These are phyloP conservation scores for Cystobasidium tubakii DNA, from an alignment of 768 basidiomycete species.

Conservation along the genomic window DNA sequence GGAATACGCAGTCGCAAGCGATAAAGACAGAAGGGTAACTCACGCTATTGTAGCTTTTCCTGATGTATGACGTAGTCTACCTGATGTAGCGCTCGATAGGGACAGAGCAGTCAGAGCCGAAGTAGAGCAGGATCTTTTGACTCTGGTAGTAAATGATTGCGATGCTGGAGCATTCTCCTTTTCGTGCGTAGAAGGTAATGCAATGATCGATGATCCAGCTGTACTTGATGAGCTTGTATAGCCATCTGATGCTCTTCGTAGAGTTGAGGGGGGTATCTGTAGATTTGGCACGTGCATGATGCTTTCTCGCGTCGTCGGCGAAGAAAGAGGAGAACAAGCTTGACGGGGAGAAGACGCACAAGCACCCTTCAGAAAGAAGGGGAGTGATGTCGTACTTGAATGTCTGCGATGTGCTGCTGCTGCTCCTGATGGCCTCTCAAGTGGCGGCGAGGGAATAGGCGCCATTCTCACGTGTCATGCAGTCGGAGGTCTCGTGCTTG, in stretches of 20 bases:
- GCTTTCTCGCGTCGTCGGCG: too few species aligned
- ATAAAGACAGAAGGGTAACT: neutral
- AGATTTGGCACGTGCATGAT: neutral
- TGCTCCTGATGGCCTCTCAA: neutral
- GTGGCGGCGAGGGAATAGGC: neutral
- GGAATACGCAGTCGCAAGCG: too few species aligned
- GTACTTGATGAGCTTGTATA: neutral
- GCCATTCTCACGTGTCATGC: neutral
- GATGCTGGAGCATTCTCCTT: neutral
- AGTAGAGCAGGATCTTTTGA: constrained; percentile 8
- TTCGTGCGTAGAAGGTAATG: neutral
- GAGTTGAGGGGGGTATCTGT: neutral
- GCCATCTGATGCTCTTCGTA: neutral
- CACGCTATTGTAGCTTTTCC: constrained; percentile 5
- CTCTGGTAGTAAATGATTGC: neutral
- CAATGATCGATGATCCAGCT: neutral
- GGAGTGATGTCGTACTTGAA: neutral
- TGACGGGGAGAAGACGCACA: neutral
- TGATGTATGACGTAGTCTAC: neutral
- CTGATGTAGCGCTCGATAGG: neutral
- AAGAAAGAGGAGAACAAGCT: neutral
- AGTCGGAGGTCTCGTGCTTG: too few species aligned
- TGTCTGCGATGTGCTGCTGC: neutral
- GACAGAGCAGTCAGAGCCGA: neutral
- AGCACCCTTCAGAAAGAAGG: neutral